phyloP scores from a whole-genome alignment of 164 flowering plant species.

The Akebia trifoliata region DNA sequence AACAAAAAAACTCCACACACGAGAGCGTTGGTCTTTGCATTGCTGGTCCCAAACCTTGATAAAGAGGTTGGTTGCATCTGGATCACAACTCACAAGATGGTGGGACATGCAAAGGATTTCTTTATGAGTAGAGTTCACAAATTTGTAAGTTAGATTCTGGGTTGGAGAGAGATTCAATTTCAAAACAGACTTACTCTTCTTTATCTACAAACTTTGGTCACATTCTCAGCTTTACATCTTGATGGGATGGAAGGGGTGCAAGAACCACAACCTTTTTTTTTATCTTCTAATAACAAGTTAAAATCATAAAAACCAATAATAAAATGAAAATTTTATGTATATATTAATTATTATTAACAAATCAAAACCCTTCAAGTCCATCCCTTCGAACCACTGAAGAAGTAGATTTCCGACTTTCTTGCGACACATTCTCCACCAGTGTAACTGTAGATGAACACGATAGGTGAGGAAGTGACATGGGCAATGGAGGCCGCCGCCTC shows the following conservation, averaged over 20 bases:
- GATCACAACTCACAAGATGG: no score
- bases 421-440: slow-evolving; percentile 45
- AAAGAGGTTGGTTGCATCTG: no score
- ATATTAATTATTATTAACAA: slow-evolving; percentile 31
- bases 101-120: no score
- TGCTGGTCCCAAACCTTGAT: no score
- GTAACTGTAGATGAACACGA: slow-evolving; percentile 56
- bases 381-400: slow-evolving; percentile 41
- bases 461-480: slow-evolving; percentile 44
- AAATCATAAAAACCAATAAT: slow-evolving; percentile 12
- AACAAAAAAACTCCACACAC: no score
- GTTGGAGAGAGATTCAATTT: no score
- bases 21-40: no score
- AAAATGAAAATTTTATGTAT: slow-evolving; percentile 22
- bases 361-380: slow-evolving; percentile 77
- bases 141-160: no score
- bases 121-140: no score
- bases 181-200: slow-evolving; percentile 16
- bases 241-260: slow-evolving; percentile 32
- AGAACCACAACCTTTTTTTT: slow-evolving; percentile 24
- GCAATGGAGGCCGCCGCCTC: slow-evolving; percentile 21
- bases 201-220: slow-evolving; percentile 49
- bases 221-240: slow-evolving; percentile 22
- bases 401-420: slow-evolving; percentile 51
- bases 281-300: slow-evolving; percentile 33